Evolutionary conservation across 257 asterid species (phyloP).

Genomic region (Scutellaria minor): DNA sequence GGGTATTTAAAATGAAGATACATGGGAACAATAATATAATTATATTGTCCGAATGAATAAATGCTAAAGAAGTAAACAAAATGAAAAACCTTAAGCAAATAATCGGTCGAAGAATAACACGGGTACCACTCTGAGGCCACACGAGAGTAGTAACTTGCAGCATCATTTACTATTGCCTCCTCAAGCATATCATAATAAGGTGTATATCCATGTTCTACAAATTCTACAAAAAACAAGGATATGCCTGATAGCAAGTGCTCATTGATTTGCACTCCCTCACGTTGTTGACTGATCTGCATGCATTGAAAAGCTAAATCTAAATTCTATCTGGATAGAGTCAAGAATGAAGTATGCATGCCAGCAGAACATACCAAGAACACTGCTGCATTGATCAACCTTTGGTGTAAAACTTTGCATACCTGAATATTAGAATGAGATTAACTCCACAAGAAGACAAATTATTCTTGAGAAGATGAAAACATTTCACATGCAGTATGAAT

Average conservation of each 20-base stretch:
- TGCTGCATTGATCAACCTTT: not conserved
- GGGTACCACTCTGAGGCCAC: not conserved
- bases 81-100: conserved; percentile 10
- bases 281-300: conserved; percentile 16
- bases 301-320: not conserved
- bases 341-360: not conserved
- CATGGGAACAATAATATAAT: not conserved
- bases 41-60: not conserved
- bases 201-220: conserved; percentile 1
- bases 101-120: not conserved
- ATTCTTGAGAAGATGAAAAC: not conserved
- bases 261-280: not conserved
- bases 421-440: conserved; percentile 5
- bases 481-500: not conserved
- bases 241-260: not conserved
- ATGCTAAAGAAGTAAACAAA: not conserved
- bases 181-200: not conserved
- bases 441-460: not conserved
- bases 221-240: conserved; percentile 1
- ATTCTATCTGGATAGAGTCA: not conserved
- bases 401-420: conserved; percentile 12
- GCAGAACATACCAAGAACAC: conserved; percentile 12
- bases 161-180: conserved; percentile 12
- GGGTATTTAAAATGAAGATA: not conserved
- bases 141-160: not conserved